A percentile compares a stretch with the other conserved stretches of the same genome.
These are phyloP conservation scores for Penicillium coprophilum DNA, from an alignment of 495 filamentous ascomycete genomes.

Conservation along the genomic window DNA sequence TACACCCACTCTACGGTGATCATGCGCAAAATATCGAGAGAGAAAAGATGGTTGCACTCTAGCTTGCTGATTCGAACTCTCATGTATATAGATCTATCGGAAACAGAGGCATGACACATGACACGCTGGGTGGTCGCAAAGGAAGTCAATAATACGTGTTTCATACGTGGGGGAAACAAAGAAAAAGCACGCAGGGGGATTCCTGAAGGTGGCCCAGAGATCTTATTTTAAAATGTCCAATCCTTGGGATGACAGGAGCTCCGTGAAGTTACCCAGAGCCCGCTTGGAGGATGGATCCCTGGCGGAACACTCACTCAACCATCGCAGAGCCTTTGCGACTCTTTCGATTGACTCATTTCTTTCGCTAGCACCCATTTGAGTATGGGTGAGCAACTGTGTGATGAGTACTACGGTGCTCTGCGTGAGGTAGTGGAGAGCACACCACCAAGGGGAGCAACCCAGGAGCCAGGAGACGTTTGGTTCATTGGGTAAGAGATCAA, in stretches of 20 bases:
- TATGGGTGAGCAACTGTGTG: slow-evolving; percentile 47
- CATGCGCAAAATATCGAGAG: neutral
- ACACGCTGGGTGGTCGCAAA: neutral
- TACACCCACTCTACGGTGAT: neutral
- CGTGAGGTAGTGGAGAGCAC: slow-evolving; percentile 56
- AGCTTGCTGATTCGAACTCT: neutral
- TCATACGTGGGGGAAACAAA: neutral
- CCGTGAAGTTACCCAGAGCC: slow-evolving; percentile 4
- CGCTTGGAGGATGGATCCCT: slow-evolving; percentile 6
- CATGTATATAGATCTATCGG: neutral
- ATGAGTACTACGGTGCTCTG: slow-evolving; percentile 40
- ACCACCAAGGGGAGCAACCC: slow-evolving; percentile 56
- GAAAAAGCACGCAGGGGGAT: neutral
- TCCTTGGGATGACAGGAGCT: slow-evolving; percentile 9
- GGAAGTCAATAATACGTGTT: neutral
- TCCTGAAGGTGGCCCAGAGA: neutral
- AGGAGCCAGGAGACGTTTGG: slow-evolving; percentile 42
- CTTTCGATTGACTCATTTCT: neutral
- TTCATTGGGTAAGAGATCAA: slow-evolving; percentile 47
- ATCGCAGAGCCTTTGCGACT: slow-evolving; percentile 1
- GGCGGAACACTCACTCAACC: slow-evolving; percentile 2
- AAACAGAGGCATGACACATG: neutral
- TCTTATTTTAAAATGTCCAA: neutral
- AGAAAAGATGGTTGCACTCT: neutral
- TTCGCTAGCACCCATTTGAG: neutral